These are phyloP conservation scores for Suhomyces bribrorum DNA, from an alignment of 1,139 yeast genomes.

Conservation along the genomic window DNA sequence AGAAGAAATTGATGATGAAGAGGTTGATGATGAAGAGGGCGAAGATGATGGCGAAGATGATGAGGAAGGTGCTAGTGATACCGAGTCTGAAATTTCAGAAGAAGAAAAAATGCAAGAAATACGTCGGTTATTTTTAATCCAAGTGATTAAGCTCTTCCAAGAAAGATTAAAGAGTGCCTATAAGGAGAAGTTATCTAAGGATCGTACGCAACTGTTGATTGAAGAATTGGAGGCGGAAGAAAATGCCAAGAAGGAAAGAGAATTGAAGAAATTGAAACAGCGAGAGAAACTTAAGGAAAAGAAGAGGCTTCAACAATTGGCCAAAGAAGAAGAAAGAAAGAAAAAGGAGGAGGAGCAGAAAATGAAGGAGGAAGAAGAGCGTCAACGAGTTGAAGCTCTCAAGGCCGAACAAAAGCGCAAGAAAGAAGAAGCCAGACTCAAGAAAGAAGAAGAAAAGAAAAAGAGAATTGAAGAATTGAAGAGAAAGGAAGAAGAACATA, in stretches of 20 bases:
- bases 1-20: constrained; percentile 30
- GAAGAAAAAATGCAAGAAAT: constrained; percentile 75
- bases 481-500: constrained; percentile 50
- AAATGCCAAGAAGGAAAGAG: constrained; percentile 65
- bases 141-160: constrained; percentile 74
- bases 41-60: constrained; percentile 32
- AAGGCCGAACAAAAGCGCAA: constrained; percentile 46
- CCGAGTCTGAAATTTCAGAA: constrained; percentile 53
- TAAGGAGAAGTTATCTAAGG: constrained; percentile 72
- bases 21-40: constrained; percentile 34
- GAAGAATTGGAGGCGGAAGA: constrained; percentile 83
- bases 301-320: constrained; percentile 65
- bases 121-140: constrained; percentile 70
- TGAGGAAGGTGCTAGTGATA: constrained; percentile 31
- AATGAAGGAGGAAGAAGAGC: constrained; percentile 38
- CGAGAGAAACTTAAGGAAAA: constrained; percentile 79
- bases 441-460: constrained; percentile 57
- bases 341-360: constrained; percentile 57
- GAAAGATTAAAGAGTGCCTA: constrained; percentile 70
- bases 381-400: constrained; percentile 36
- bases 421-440: constrained; percentile 51
- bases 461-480: constrained; percentile 42
- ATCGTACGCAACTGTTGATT: constrained; percentile 67
- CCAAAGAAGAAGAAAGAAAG: constrained; percentile 73
- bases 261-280: constrained; percentile 68